These are phyloP conservation scores for Suillus paluster DNA, from an alignment of 768 basidiomycete species.

Conservation along the genomic window DNA sequence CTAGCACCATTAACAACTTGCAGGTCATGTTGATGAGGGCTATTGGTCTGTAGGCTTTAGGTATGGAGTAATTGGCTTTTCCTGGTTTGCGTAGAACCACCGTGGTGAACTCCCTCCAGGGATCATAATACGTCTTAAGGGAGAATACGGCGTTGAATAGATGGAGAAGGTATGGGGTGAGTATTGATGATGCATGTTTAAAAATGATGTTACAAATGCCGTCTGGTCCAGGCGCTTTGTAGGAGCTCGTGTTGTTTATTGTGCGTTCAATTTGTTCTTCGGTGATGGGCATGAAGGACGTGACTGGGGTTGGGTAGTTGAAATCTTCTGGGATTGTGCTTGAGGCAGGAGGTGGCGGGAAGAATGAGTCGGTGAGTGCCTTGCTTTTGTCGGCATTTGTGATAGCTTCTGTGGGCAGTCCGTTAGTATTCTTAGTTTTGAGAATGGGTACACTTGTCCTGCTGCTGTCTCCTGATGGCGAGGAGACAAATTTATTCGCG, in stretches of 20 bases:
- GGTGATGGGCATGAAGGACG: constrained; percentile 7
- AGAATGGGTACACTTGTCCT: no score
- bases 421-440: no score
- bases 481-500: no score
- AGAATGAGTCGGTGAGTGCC: no score
- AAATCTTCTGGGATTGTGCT: not conserved
- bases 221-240: constrained; percentile 31
- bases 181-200: not conserved
- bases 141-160: no score
- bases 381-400: no score
- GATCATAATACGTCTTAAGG: no score
- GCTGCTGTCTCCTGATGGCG: no score
- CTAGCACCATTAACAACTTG: constrained; percentile 32
- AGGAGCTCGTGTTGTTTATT: constrained; percentile 17
- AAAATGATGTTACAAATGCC: constrained; percentile 32
- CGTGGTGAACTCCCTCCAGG: no score
- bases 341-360: constrained; percentile 20
- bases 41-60: constrained; percentile 44
- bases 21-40: constrained; percentile 36
- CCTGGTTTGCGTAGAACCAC: constrained; percentile 36
- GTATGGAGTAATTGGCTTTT: constrained; percentile 35
- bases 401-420: no score
- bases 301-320: constrained; percentile 9
- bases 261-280: constrained; percentile 12
- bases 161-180: no score